Evolutionary conservation across 2,329 filamentous ascomycete genomes (phyloP).

Genomic region (Ophiostoma populinum): DNA sequence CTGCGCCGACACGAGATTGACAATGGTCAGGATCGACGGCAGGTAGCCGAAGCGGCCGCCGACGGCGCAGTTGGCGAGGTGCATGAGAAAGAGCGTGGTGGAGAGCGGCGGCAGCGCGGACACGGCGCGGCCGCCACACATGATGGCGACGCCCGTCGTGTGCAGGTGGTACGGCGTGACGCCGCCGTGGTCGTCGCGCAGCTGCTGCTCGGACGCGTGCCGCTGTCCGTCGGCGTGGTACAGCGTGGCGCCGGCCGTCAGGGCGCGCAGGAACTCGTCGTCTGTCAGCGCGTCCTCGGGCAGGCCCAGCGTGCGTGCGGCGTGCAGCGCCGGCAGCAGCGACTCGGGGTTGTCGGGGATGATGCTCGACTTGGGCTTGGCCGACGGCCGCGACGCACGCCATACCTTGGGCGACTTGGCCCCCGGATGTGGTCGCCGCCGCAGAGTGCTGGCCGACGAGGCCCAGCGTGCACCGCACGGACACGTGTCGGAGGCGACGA

Average conservation of each 20-base stretch:
- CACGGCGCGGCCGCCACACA: constrained; percentile 10
- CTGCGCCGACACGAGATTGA: constrained; percentile 11
- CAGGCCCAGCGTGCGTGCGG: not conserved
- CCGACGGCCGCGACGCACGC: too few relatives aligned
- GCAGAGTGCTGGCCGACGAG: too few relatives aligned
- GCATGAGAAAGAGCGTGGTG: constrained; percentile 19
- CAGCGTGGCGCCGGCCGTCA: not conserved
- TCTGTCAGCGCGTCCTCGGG: not conserved
- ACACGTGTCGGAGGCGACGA: too few relatives aligned
- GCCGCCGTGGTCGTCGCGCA: constrained; percentile 8
- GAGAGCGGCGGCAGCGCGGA: constrained; percentile 1
- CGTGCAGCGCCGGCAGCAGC: not conserved
- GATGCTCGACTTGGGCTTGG: not conserved
- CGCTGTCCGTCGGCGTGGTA: not conserved
- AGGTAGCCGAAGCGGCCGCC: constrained; percentile 14
- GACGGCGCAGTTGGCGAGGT: constrained; percentile 15
- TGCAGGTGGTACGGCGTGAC: constrained; percentile 18
- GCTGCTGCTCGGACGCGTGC: constrained; percentile 1
- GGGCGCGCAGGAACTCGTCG: constrained; percentile 2
- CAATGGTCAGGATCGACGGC: constrained; percentile 20
- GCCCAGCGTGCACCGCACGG: too few relatives aligned
- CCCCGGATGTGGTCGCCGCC: too few relatives aligned
- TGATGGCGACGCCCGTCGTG: constrained; percentile 15
- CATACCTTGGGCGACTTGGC: too few relatives aligned
- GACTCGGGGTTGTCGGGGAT: constrained; percentile 1